Conservation (phyloP, 2,329 filamentous ascomycete genomes). For the Bipolaris oryzae region DNA sequence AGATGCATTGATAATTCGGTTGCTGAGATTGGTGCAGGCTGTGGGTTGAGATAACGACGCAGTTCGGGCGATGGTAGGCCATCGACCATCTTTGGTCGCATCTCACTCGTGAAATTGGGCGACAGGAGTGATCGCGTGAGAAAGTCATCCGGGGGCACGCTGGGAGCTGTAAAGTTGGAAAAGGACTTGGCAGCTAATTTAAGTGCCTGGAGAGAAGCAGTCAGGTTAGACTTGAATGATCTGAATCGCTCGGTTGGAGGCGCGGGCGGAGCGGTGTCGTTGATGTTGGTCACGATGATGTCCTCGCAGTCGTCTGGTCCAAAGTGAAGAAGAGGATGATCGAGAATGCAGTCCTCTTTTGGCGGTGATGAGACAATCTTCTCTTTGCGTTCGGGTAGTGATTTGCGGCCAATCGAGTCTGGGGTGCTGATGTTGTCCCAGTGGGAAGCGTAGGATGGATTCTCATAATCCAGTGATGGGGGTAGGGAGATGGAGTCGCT, state of each 20-base stretch:
- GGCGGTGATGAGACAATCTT: conserved; percentile 55
- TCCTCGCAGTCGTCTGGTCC: conserved; percentile 42
- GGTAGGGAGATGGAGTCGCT: conserved; percentile 61
- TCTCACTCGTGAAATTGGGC: conserved; percentile 64
- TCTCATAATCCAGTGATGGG: conserved; percentile 53
- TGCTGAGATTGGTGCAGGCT: conserved; percentile 48
- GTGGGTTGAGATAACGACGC: conserved; percentile 66
- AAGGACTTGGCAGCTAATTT: conserved; percentile 67
- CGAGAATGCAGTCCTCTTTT: conserved; percentile 59
- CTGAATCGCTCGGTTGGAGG: conserved; percentile 48
- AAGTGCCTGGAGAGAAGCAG: conserved; percentile 65
- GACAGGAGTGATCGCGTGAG: conserved; percentile 65
- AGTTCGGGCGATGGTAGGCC: conserved; percentile 62
- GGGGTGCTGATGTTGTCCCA: conserved; percentile 47
- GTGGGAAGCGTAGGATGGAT: conserved; percentile 55
- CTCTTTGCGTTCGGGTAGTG: conserved; percentile 51
- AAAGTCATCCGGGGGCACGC: conserved; percentile 63
- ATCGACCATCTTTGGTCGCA: conserved; percentile 61
- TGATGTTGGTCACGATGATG: conserved; percentile 39
- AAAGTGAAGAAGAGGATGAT: conserved; percentile 63
- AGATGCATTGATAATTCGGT: conserved; percentile 50
- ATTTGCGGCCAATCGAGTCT: conserved; percentile 37
- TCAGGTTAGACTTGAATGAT: conserved; percentile 68
- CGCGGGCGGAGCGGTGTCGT: conserved; percentile 29
- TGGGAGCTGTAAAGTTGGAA: conserved; percentile 61